Percentiles rank a stretch among this genome's conserved stretches.
Conservation (phyloP, 768 basidiomycete genomes). For the Termitomyces sp. region DNA sequence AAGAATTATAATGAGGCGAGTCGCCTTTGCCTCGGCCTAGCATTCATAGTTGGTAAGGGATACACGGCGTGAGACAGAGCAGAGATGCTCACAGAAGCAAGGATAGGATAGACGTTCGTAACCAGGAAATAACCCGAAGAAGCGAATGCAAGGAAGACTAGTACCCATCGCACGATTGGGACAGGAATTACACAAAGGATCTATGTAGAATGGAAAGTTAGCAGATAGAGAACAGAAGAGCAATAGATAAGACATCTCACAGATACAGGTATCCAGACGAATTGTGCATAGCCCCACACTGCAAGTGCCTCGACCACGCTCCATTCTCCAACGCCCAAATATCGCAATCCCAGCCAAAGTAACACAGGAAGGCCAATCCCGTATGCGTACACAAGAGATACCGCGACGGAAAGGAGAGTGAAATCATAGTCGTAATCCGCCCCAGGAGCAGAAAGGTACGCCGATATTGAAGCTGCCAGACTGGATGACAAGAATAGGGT, state of each 20-base stretch:
- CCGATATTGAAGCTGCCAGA: conserved; percentile 79
- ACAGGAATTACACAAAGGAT: conserved; percentile 84
- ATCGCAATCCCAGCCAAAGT: conserved; percentile 82
- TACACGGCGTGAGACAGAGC: not conserved
- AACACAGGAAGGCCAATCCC: conserved; percentile 76
- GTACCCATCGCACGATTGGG: conserved; percentile 74
- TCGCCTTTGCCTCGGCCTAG: conserved; percentile 83
- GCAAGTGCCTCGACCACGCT: conserved; percentile 77
- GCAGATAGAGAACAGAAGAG: not conserved
- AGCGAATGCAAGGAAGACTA: conserved; percentile 66
- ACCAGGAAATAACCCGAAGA: conserved; percentile 87
- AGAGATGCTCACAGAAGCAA: conserved; percentile 60
- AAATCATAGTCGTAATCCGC: conserved; percentile 77
- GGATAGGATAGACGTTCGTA: conserved; percentile 83
- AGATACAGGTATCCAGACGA: conserved; percentile 86
- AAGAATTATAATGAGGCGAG: conserved; percentile 74
- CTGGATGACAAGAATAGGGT: conserved; percentile 91
- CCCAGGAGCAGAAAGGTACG: conserved; percentile 68
- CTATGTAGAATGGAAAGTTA: conserved; percentile 27
- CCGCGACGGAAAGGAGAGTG: conserved; percentile 74
- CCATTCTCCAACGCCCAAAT: conserved; percentile 88
- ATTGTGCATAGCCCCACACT: conserved; percentile 77
- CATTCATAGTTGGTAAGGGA: not conserved
- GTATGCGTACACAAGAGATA: conserved; percentile 83
- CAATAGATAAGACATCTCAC: conserved; percentile 33